Base-by-base conservation (phyloP, 1,139 yeast genomes). In the Yamadazyma sp. region DNA sequence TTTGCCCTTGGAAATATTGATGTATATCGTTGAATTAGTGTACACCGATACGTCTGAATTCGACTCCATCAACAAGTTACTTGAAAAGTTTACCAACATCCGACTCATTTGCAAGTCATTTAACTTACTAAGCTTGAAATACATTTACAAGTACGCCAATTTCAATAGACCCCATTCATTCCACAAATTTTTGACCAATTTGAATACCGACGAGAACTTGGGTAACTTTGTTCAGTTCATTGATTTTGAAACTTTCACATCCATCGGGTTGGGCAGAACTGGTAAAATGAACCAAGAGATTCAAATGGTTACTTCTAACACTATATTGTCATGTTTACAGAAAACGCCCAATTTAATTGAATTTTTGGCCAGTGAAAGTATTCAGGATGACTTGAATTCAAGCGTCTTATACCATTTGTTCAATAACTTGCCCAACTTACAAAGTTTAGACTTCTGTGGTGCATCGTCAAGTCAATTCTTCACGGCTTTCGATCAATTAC, bases 241-340 rank as follows among this genome's bases (percentile, higher is more conserved):
- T 53, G 97, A 89, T 63, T 89, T 89, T 55, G 87, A 86, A 55
- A 92, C 87, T 47, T 85, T 89, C 58, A 88, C 97, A 0, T 84
- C 94, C 1, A 83, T 91, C 38, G 97, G 97, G 0, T 70, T 89
- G 38, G 97, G 97, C 3, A 71, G 96, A 47, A 86, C 96, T 0
- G 87, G 87, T 7, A 77, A 85, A 50, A 88, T 88, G 95, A 89
- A 87, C 62, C 83, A 80, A 59, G 95, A 87, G 61, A 89, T 89
- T 50, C 95, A 88, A 61, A 87, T 88, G 87, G 88, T 89, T 32
- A 89, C 96, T 0, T 72, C 83, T 34, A 64, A 70, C 22, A 89
- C 96, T 2, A 80, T 89, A 25, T 59, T 77, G 37, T 67, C 74
- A 27, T 87, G 88, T 40, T 66, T 89, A 30, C 59, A 65, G 38